These are phyloP conservation scores for Podospora comata DNA, from an alignment of 495 filamentous ascomycete genomes.

Conservation along the genomic window DNA sequence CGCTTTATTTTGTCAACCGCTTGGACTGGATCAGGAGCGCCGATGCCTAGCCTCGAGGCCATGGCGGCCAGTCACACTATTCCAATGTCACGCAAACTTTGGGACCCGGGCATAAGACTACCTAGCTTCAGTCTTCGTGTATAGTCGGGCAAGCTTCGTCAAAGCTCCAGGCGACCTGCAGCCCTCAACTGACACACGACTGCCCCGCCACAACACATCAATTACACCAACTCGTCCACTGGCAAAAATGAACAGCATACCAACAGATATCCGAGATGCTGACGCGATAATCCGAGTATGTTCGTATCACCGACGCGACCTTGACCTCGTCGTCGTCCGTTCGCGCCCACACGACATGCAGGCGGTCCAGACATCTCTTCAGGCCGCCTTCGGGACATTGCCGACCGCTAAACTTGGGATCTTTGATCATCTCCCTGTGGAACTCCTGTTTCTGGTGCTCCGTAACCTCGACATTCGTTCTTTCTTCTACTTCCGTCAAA, in stretches of 20 bases:
- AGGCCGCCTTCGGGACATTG: constrained; percentile 14
- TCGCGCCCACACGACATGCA: constrained; percentile 18
- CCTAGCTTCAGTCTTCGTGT: no score
- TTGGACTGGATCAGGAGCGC: no score
- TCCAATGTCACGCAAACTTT: no score
- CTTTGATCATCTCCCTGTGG: constrained; percentile 9
- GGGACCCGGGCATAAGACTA: no score
- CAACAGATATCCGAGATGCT: constrained; percentile 4
- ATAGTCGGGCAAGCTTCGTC: no score
- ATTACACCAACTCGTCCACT: constrained; percentile 7
- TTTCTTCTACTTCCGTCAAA: constrained; percentile 14
- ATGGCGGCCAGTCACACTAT: no score
- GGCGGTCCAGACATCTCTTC: constrained; percentile 15
- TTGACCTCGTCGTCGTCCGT: constrained; percentile 13
- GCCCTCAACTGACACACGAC: no score
- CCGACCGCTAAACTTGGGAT: constrained; percentile 13
- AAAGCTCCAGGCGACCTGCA: no score
- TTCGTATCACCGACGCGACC: constrained; percentile 13
- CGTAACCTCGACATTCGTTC: constrained; percentile 15
- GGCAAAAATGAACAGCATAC: constrained; percentile 13
- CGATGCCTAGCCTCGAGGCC: no score
- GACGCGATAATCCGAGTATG: constrained; percentile 9
- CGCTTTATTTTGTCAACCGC: no score
- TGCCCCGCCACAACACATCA: no score
- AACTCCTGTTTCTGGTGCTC: constrained; percentile 12